Conservation (phyloP, 75 land plant species). For the Pinus albicaulis region DNA sequence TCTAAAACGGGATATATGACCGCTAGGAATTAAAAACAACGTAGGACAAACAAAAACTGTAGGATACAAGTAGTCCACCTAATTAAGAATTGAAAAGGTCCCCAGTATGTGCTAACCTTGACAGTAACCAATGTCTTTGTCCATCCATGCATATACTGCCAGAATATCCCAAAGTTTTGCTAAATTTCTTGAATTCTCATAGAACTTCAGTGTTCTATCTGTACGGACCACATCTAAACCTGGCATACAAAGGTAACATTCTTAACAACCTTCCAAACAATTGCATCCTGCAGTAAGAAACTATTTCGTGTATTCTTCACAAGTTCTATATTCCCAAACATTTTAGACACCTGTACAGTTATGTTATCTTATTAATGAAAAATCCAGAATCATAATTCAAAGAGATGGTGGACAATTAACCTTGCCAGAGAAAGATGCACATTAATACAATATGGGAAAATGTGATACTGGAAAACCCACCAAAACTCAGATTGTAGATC, state of each 20-base stretch:
- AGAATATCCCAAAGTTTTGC: constrained; percentile 97
- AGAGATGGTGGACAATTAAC: not conserved
- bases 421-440: not conserved
- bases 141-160: constrained; percentile 96
- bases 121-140: constrained; percentile 86
- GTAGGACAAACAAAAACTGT: not conserved
- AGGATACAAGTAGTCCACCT: not conserved
- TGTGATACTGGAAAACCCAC: not conserved
- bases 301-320: not conserved
- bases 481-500: not conserved
- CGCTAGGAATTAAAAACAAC: not conserved
- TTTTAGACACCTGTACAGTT: not conserved
- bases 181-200: constrained; percentile 72
- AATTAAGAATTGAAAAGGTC: not conserved
- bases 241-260: constrained; percentile 19
- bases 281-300: not conserved
- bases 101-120: constrained; percentile 49
- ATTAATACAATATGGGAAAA: not conserved
- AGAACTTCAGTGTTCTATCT: constrained; percentile 83
- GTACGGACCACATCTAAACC: constrained; percentile 97
- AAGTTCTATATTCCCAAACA: not conserved
- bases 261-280: not conserved
- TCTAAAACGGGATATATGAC: not conserved
- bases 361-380: not conserved
- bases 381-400: not conserved